Conservation (phyloP, 2,329 filamentous ascomycete genomes). For the Thielaviopsis euricoi region DNA sequence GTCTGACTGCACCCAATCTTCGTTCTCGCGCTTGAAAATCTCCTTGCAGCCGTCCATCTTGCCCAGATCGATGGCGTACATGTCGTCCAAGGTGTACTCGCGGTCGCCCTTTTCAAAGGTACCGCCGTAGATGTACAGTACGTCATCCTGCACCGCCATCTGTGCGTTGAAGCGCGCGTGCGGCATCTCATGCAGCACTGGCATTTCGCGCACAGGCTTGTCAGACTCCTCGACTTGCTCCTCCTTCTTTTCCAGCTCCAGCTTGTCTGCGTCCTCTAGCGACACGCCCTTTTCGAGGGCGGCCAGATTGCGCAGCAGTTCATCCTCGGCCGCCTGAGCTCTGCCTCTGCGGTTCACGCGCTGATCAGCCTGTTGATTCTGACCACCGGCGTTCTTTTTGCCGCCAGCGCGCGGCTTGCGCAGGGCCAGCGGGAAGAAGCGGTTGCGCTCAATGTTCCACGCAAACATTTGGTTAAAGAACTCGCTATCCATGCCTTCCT, state of each 20-base stretch:
- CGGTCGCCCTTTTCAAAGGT: constrained; percentile 90
- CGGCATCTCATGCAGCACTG: constrained; percentile 64
- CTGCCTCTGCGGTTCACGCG: constrained; percentile 48
- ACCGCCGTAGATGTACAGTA: constrained; percentile 85
- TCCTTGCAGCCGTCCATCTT: constrained; percentile 91
- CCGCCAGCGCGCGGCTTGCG: constrained; percentile 51
- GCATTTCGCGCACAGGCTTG: constrained; percentile 42
- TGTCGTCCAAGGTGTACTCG: constrained; percentile 89
- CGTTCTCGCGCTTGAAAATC: constrained; percentile 66
- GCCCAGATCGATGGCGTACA: constrained; percentile 85
- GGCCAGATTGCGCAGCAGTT: constrained; percentile 71
- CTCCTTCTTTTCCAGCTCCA: constrained; percentile 31
- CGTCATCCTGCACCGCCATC: constrained; percentile 78
- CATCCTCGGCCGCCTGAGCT: constrained; percentile 80
- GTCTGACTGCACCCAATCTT: constrained; percentile 61
- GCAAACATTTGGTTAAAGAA: constrained; percentile 88
- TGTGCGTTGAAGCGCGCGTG: constrained; percentile 85
- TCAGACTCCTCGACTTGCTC: constrained; percentile 32
- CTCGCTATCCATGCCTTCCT: constrained; percentile 91
- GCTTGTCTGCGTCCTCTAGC: constrained; percentile 34
- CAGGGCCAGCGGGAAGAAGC: constrained; percentile 73
- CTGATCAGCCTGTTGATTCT: constrained; percentile 23
- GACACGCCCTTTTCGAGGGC: constrained; percentile 63
- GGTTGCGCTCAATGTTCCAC: constrained; percentile 89
- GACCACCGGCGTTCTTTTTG: constrained; percentile 26